phyloP scores from a whole-genome alignment of 2,329 filamentous ascomycete genomes.

The Aureobasidium sp. region DNA sequence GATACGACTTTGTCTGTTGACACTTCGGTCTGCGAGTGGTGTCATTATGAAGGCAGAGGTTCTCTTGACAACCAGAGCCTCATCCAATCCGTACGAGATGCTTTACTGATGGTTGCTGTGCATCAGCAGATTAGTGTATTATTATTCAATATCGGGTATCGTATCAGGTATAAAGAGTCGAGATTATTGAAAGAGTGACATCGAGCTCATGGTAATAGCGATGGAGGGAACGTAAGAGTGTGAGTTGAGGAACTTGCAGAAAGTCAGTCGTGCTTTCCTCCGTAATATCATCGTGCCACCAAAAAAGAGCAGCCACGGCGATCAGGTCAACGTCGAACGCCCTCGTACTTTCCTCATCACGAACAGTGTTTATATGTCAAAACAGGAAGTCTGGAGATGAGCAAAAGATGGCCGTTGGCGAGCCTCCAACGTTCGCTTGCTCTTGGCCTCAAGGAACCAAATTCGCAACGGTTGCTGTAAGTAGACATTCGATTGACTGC shows the following conservation, averaged over 20 bases:
- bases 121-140: background rate
- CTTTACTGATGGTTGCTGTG: background rate
- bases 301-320: background rate
- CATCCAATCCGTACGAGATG: background rate
- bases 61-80: background rate
- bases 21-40: slow-evolving; percentile 18
- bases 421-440: background rate
- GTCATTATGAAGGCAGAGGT: background rate
- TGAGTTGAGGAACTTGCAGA: background rate
- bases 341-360: background rate
- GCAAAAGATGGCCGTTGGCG: background rate
- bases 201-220: background rate
- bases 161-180: background rate
- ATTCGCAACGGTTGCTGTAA: background rate
- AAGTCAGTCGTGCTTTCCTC: background rate
- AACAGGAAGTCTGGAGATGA: slow-evolving; percentile 5
- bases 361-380: background rate
- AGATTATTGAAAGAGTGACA: slow-evolving; percentile 6
- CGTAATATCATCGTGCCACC: background rate
- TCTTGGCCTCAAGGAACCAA: background rate
- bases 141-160: background rate
- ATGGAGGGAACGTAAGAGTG: background rate
- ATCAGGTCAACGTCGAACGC: slow-evolving; percentile 3
- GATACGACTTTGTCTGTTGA: slow-evolving; percentile 15
- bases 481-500: background rate